A percentile compares a stretch with the other conserved stretches of the same genome.
These are phyloP conservation scores for Alternaria angustiovoidea DNA, from an alignment of 2,329 filamentous ascomycete species.

Conservation along the genomic window DNA sequence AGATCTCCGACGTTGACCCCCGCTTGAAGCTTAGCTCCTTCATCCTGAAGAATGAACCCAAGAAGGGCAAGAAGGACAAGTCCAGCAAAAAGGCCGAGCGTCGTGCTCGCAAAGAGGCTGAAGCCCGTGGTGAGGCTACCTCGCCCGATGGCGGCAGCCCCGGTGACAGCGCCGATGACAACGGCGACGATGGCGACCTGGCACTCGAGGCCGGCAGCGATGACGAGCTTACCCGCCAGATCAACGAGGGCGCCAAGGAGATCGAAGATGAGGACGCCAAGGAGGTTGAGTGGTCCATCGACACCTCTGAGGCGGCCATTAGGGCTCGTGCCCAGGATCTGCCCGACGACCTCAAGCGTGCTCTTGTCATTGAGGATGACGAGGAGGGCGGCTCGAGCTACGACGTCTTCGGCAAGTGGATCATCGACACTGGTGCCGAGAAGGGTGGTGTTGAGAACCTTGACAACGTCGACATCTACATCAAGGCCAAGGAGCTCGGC, in stretches of 20 bases:
- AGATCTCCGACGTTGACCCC: constrained; percentile 88
- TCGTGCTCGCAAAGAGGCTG: constrained; percentile 80
- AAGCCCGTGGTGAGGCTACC: constrained; percentile 63
- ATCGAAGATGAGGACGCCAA: constrained; percentile 78
- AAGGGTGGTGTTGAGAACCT: constrained; percentile 78
- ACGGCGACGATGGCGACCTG: constrained; percentile 69
- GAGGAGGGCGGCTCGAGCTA: constrained; percentile 85
- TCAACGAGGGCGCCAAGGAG: constrained; percentile 72
- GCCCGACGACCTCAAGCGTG: constrained; percentile 92
- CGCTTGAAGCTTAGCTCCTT: constrained; percentile 96
- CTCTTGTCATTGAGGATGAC: constrained; percentile 82
- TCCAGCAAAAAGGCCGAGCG: constrained; percentile 87
- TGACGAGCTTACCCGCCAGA: constrained; percentile 85
- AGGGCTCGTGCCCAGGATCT: constrained; percentile 92
- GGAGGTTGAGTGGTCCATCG: constrained; percentile 93
- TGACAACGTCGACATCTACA: constrained; percentile 88
- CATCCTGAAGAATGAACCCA: constrained; percentile 95
- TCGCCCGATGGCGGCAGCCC: constrained; percentile 66
- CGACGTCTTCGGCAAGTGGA: constrained; percentile 92
- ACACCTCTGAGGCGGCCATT: constrained; percentile 94
- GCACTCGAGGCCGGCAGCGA: constrained; percentile 80
- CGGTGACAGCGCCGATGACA: constrained; percentile 72
- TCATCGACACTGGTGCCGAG: constrained; percentile 76
- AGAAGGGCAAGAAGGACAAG: constrained; percentile 97
- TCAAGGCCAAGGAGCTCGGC: constrained; percentile 95